Evolutionary conservation across 2,329 filamentous ascomycete species (phyloP), one percentile per base, ranked within the genome.

Genomic region (Curvularia verruculosa): DNA sequence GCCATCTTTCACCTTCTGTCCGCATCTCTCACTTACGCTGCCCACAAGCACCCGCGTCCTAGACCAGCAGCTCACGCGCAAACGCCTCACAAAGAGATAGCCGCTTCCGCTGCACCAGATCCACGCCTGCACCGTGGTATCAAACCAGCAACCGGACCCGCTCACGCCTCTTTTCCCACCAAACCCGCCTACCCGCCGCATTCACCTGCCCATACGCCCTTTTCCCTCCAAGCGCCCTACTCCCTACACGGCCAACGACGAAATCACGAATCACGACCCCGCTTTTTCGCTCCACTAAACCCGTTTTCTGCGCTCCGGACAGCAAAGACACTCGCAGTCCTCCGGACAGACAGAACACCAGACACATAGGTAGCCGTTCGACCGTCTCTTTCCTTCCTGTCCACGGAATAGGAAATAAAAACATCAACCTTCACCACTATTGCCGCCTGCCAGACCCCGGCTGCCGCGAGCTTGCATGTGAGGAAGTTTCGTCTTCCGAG

Each of bases 101-200:
- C n/a, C 46, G 52, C 51, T 46, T 54, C 56, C 56, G 55, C 64
- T 57, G 59, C 56, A 56, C 57, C 54, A 69, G 64, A 65, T 52
- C 64, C 71, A 64, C 73, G 73, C 72, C 73, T 75, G 73, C 73
- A 75, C 73, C 74, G 74, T 73, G 72, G 60, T 59, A 59, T 69
- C 63, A 51, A 36, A 41, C 40, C 54, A 59, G 60, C 61, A 43
- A 59, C 24, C 52, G 31, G 51, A 54, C 56, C 59, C 59, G 54
- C 52, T 52, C 55, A 54, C 54, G 48, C 55, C 61, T 60, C 61
- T 68, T 62, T 59, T 41, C 54, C 57, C 43, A 43, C 40, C 56
- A 59, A 58, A 57, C 54, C 54, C 59, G 50, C 53, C 54, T 55
- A 39, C 52, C 51, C 56, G 15, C 44, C 40, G 34, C 46, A 43